A percentile compares a stretch with the other conserved stretches of the same genome.
These are phyloP conservation scores for Fusarium secorum DNA, from an alignment of 2,329 filamentous ascomycete species.

Conservation along the genomic window DNA sequence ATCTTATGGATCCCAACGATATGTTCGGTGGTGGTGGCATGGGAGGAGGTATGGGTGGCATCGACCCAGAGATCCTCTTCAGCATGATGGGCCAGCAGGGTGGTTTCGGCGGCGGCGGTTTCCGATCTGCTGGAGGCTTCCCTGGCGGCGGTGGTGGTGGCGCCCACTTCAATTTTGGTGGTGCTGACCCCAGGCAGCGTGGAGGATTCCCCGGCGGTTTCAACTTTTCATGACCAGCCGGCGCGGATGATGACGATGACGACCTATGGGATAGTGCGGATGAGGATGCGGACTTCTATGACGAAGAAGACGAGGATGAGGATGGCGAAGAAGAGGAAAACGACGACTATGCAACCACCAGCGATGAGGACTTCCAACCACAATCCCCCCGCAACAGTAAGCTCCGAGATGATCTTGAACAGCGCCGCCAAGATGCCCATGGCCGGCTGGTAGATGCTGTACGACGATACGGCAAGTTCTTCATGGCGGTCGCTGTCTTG, in stretches of 20 bases:
- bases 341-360: conserved; percentile 35
- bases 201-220: conserved; percentile 50
- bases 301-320: conserved; percentile 36
- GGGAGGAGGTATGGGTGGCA: conserved; percentile 70
- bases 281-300: conserved; percentile 39
- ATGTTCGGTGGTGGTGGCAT: conserved; percentile 79
- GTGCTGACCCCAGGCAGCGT: conserved; percentile 47
- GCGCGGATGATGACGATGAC: conserved; percentile 46
- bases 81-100: conserved; percentile 81
- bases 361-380: conserved; percentile 32
- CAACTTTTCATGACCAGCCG: conserved; percentile 61
- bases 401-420: conserved; percentile 42
- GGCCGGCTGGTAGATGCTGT: conserved; percentile 52
- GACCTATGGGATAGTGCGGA: conserved; percentile 46
- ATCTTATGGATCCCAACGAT: conserved; percentile 86
- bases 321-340: conserved; percentile 39
- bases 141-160: conserved; percentile 58
- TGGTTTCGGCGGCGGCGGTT: conserved; percentile 63
- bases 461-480: conserved; percentile 52
- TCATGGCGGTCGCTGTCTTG: conserved; percentile 56
- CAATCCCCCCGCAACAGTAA: conserved; percentile 35
- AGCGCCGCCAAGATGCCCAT: conserved; percentile 46
- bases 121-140: conserved; percentile 61
- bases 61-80: conserved; percentile 81
- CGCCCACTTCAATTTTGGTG: conserved; percentile 66